Evolutionary conservation across 441 rosid species (phyloP).

Genomic region (Omphalea diandra): DNA sequence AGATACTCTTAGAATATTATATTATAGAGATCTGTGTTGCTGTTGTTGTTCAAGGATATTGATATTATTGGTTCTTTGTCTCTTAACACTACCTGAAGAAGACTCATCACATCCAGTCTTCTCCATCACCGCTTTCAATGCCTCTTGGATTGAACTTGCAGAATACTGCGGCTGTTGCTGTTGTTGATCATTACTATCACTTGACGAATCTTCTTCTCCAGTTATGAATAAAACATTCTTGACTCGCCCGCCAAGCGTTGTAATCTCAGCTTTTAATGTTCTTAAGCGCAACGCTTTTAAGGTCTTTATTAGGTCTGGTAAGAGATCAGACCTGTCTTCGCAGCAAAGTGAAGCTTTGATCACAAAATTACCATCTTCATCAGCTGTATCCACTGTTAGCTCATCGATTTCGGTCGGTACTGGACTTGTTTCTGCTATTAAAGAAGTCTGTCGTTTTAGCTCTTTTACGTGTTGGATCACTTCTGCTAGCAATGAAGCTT

Average conservation of each 20-base stretch:
- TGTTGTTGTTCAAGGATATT: conserved; percentile 42
- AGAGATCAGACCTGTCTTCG: conserved; percentile 83
- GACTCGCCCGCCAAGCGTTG: conserved; percentile 85
- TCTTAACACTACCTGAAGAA: conserved; percentile 77
- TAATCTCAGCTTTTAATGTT: conserved; percentile 88
- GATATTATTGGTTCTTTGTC: conserved; percentile 69
- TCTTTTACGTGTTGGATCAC: conserved; percentile 97
- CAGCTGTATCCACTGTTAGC: conserved; percentile 73
- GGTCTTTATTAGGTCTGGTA: conserved; percentile 84
- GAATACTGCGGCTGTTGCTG: conserved; percentile 49
- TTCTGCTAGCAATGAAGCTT: conserved; percentile 93
- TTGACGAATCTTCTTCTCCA: conserved; percentile 64
- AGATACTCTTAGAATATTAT: conserved; percentile 3
- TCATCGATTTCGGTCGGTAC: conserved; percentile 86
- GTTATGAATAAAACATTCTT: conserved; percentile 84
- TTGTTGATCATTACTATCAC: conserved; percentile 34
- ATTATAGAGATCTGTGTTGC: conserved; percentile 52
- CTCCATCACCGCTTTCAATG: conserved; percentile 88
- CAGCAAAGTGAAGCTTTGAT: conserved; percentile 92
- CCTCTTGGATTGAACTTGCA: conserved; percentile 81
- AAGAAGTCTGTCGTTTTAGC: conserved; percentile 71
- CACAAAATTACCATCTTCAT: conserved; percentile 77
- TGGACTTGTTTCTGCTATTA: conserved; percentile 76
- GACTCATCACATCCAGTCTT: conserved; percentile 65
- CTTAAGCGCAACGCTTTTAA: conserved; percentile 71